Evolutionary conservation across 495 filamentous ascomycete genomes (phyloP).

Genomic region (Aspergillus haitiensis): DNA sequence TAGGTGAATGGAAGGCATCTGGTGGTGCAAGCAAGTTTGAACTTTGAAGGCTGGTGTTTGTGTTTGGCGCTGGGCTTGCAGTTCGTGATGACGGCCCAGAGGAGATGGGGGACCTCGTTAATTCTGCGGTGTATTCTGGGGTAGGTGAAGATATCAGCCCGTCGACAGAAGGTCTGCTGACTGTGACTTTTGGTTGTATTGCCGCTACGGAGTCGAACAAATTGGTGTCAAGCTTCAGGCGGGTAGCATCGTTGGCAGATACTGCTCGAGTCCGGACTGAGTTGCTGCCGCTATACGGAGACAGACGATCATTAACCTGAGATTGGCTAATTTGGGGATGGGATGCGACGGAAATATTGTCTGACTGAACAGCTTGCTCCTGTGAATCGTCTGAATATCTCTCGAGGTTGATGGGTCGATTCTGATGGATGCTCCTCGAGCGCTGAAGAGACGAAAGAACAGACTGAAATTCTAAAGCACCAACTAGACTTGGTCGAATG

Average conservation of each 20-base stretch:
- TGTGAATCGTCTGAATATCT: constrained; percentile 69
- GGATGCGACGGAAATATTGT: constrained; percentile 51
- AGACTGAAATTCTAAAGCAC: constrained; percentile 89
- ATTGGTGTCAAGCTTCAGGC: constrained; percentile 43
- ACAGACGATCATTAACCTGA: constrained; percentile 30
- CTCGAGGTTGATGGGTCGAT: constrained; percentile 64
- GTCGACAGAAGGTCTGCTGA: constrained; percentile 39
- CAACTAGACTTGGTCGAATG: constrained; percentile 90
- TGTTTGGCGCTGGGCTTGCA: constrained; percentile 21
- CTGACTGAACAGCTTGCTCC: constrained; percentile 41
- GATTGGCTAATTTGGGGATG: constrained; percentile 41
- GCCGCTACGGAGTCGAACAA: constrained; percentile 19
- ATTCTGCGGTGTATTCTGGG: constrained; percentile 20
- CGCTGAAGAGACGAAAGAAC: constrained; percentile 80
- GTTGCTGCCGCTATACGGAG: constrained; percentile 33
- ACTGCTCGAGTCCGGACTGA: constrained; percentile 56
- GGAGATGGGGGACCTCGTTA: constrained; percentile 42
- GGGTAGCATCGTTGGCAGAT: constrained; percentile 62
- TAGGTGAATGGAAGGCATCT: constrained; percentile 36
- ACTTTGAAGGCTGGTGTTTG: constrained; percentile 22
- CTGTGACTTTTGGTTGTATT: constrained; percentile 31
- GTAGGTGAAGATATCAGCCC: constrained; percentile 11
- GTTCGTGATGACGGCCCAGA: constrained; percentile 32
- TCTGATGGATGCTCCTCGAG: constrained; percentile 65
- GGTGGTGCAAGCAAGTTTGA: constrained; percentile 41